Base-by-base conservation (phyloP, 1,284 basidiomycete genomes). In the Rhodotorula sp. region DNA sequence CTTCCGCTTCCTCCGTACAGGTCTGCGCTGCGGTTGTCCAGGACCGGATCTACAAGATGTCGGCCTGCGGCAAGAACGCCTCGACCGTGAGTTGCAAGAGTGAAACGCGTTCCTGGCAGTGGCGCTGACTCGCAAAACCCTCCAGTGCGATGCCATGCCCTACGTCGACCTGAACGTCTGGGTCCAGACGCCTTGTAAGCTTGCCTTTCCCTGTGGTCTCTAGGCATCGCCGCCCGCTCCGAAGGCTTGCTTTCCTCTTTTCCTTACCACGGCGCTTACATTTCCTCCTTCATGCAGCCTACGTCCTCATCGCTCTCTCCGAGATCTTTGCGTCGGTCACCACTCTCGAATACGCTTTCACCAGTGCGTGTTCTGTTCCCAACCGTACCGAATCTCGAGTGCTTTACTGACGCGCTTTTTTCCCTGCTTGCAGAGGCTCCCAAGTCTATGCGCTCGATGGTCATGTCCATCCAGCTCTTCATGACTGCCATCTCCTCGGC, bases 321-420 rank as follows among this genome's bases (percentile, higher is more conserved):
- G 83, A 84, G 82, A 91, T 95, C 78, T 85, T 95, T 64, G 90
- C 91, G 1, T 90, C 89, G 15, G 91, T 95, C 81, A 93, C 91
- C 26, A 81, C 81, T 63, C 78, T 84, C 74, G 92, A 95, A 80
- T 93, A 93, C 79, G 92, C 91, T n/a, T 93, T 90, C 83, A 91
- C 89, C 69, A 93, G 60, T 56, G 22, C 55, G 55, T 24, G 15
- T 18, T 42, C 10, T 42, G 1, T 79, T 30, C 10, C 54, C 54
- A 29, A 12, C 18, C 33, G 10, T 18, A n/a, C 17, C 30, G 10
- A n/a, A 54, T 8, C n/a, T 17, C 15, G 51, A 17, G 51, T 26
- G 51, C 15, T 26, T 54, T 17, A 54, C 55, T 54, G n/a, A 54
- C 26, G 14, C 2, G 12, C 15, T 4, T 18, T 54, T 4, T 20